phyloP scores from a whole-genome alignment of 345 rosid species.

The Trapa bicornis region DNA sequence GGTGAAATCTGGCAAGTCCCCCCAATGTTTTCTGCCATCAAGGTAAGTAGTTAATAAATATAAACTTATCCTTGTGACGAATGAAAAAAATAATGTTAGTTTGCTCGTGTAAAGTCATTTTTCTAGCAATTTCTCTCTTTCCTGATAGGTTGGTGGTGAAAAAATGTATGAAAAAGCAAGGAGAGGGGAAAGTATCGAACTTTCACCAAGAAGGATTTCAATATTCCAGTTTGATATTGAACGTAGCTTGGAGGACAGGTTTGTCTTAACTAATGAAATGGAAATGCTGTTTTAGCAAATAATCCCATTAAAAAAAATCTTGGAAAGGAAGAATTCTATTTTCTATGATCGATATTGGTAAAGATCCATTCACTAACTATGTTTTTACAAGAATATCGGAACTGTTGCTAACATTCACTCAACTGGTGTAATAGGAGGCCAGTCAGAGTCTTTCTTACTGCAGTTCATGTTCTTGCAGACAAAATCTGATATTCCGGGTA shows the following conservation, averaged over 20 bases:
- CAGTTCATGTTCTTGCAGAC: slow-evolving; percentile 40
- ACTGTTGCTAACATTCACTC: background rate
- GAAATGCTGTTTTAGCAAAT: background rate
- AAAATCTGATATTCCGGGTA: slow-evolving; percentile 76
- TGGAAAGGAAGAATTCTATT: background rate
- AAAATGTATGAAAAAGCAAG: slow-evolving; percentile 96
- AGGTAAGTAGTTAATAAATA: slow-evolving; percentile 36
- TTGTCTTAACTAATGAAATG: background rate
- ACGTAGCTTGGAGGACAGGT: slow-evolving; percentile 92
- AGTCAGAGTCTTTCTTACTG: background rate
- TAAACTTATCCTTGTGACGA: background rate
- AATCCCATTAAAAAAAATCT: background rate
- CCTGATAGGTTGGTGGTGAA: slow-evolving; percentile 75
- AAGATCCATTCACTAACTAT: background rate
- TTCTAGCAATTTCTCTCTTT: background rate
- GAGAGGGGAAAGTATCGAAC: slow-evolving; percentile 83
- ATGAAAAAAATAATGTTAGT: background rate
- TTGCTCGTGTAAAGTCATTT: background rate
- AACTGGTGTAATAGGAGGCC: background rate
- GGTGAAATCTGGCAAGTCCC: slow-evolving; percentile 99
- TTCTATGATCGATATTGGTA: background rate
- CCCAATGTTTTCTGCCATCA: slow-evolving; percentile 98
- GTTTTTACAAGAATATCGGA: background rate
- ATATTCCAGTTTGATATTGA: slow-evolving; percentile 74
- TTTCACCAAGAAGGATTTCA: slow-evolving; percentile 78